phyloP scores from a whole-genome alignment of 768 basidiomycete species.

The Boletus pseudo-olivaceus region DNA sequence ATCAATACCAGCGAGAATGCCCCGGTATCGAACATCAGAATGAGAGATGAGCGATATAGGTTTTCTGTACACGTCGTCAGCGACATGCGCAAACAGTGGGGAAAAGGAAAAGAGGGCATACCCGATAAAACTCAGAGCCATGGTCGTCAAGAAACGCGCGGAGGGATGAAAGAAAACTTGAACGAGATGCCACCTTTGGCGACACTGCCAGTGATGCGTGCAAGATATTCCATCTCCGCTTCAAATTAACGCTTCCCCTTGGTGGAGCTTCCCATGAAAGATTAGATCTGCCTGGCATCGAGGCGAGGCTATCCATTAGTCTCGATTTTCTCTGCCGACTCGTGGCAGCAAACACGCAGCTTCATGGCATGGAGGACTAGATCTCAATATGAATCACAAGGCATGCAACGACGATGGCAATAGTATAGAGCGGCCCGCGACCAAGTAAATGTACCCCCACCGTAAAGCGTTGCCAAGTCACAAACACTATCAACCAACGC shows the following conservation, averaged over 20 bases:
- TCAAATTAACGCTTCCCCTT: slow-evolving; percentile 2
- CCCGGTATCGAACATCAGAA: slow-evolving; percentile 87
- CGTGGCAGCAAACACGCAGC: neutral
- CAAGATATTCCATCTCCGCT: slow-evolving; percentile 28
- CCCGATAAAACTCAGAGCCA: slow-evolving; percentile 80
- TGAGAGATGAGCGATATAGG: slow-evolving; percentile 88
- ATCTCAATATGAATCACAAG: neutral
- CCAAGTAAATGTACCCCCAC: slow-evolving; percentile 3
- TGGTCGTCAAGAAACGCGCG: slow-evolving; percentile 29
- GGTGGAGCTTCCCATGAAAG: neutral
- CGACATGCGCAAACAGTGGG: neutral
- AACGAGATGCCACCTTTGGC: slow-evolving; percentile 11
- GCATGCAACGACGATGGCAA: neutral
- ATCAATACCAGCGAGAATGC: slow-evolving; percentile 84
- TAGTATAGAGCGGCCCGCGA: slow-evolving; percentile 12
- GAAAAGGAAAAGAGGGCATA: slow-evolving; percentile 27
- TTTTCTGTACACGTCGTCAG: slow-evolving; percentile 51
- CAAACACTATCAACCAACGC: neutral
- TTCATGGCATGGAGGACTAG: neutral
- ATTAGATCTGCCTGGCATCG: neutral
- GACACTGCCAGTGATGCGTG: slow-evolving; percentile 9
- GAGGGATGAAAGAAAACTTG: slow-evolving; percentile 17
- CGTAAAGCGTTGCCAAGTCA: neutral
- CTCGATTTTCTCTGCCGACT: neutral
- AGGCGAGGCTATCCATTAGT: neutral